Base-by-base conservation (phyloP, 805 yeast genomes). In the Lachancea dasiensis region DNA sequence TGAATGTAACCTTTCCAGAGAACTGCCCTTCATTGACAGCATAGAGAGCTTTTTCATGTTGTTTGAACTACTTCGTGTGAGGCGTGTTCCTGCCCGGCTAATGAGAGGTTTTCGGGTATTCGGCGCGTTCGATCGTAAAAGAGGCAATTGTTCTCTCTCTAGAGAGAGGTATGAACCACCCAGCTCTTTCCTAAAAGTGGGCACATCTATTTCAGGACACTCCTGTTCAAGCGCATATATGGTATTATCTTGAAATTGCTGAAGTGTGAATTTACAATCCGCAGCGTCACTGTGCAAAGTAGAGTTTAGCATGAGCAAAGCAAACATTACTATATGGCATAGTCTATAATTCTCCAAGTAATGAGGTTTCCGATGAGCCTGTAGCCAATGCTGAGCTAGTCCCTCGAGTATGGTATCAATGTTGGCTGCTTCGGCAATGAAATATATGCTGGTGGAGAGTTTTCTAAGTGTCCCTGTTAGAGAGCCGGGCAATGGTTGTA, bases 381-480 rank as follows among this genome's bases (percentile, higher is more conserved):
- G 56, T 16, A 67, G 63, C 79, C 89, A 86, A 37, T 79, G 72
- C 36, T 67, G 65, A 14, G 92, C 73, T 52, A 84, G 79, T 3
- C 79, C 69, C 30, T 81, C 79, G 39, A 86, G 63, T 21, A 86
- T 72, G 34, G 84, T 70, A 58, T 85, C 92, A 36, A 86, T 77
- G 50, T 81, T 82, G 50, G 82, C 89, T 3, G 92, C 77, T 60
- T 86, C 95, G 5, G 90, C 95, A 51, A 77, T 76, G 50, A 86
- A 69, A 59, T 80, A 81, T n/a, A 86, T 54, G 46, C 69, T 73
- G 26, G 72, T 69, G 47, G 94, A 85, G 22, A 86, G 63, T 31
- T 59, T 58, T 22, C 86, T 64, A 13, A 86, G 67, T 1, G 86
- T 67, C 2, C 60, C 57, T 28, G 84, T 61, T 31, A 86, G 60